Percentiles rank a stretch among this genome's conserved stretches.
These are phyloP conservation scores for Picea mariana DNA, from an alignment of 83 land plant species.

Conservation along the genomic window DNA sequence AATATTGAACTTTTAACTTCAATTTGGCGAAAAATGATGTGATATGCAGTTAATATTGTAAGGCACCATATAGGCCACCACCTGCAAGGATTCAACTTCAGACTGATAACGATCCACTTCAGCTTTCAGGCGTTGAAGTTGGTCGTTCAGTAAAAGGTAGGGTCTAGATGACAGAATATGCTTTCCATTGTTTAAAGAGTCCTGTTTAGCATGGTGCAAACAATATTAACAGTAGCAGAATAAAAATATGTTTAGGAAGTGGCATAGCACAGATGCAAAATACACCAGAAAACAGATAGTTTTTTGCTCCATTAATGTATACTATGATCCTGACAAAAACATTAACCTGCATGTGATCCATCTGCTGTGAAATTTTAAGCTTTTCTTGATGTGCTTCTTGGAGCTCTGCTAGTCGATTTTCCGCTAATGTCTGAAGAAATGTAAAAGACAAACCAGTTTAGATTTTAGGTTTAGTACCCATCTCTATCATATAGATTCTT, in stretches of 20 bases:
- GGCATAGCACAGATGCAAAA: background rate
- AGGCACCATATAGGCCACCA: constrained; percentile 29
- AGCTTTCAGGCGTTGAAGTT: constrained; percentile 58
- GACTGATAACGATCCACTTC: constrained; percentile 66
- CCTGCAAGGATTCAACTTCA: constrained; percentile 82
- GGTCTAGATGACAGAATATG: constrained; percentile 66
- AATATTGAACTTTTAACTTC: background rate
- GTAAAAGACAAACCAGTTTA: background rate
- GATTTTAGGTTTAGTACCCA: background rate
- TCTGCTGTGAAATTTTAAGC: constrained; percentile 45
- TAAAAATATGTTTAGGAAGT: background rate
- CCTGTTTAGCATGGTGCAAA: constrained; percentile 43
- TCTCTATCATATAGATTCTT: background rate
- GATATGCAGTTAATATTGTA: background rate
- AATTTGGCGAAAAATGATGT: constrained; percentile 11
- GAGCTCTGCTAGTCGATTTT: constrained; percentile 57
- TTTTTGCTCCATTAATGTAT: background rate
- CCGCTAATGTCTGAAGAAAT: constrained; percentile 55
- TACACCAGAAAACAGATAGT: background rate
- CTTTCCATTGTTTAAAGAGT: constrained; percentile 56
- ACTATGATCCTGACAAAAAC: background rate
- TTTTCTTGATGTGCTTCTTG: constrained; percentile 64
- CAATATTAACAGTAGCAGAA: constrained; percentile 15
- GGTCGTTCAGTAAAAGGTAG: constrained; percentile 60
- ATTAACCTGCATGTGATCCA: constrained; percentile 65